Evolutionary conservation across 768 basidiomycete species (phyloP), one percentile per base, ranked within the genome.

Genomic region (Mycena olivaceomarginata): DNA sequence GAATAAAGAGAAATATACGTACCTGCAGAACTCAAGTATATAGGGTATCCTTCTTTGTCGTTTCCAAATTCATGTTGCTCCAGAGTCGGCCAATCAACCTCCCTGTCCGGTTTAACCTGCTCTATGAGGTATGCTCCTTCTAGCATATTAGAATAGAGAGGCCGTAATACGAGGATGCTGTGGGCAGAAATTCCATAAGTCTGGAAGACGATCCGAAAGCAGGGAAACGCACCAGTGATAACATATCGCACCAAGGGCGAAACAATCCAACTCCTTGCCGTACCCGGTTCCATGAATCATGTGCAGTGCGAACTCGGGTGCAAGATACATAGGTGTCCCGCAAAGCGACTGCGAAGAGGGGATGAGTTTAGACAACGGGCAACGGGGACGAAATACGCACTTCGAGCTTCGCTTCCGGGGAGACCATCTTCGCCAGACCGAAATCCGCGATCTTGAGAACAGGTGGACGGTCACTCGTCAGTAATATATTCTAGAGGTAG

Each of bases 371-470:
- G 20, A 7, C 51, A 11, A 20, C 9, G 16, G 51, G 15, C 13
- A 53, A n/a, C n/a, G n/a, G 43, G 60, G 2, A 25, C 11, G 12
- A n/a, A 40, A 68, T 31, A 84, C 92, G 20, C 77, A 96, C 96
- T 79, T 90, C 89, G 11, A 97, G 85, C 90, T 94, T 93, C 1
- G 94, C 95, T 79, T 91, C 83, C 76, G 92, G 93, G 77, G 96
- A 93, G 31, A 96, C 92, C n/a, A 94, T 91, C 84, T 99, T 99
- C 1, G 98, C 97, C 10, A 99, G 90, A 6, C 98, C 98, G 82
- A 98, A 99, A 84, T 99, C 98, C 4, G 98, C 97, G n/a, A 99
- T 94, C 82, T 98, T 99, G 80, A 96, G 92, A 2, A 86, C 84
- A 0, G 94, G 95, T 0, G 95, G 95, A 1, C 87, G 77, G 56